Evolutionary conservation across 176 grass and related monocot genomes (phyloP).

Genomic region (Cenchrus fungigraminus): DNA sequence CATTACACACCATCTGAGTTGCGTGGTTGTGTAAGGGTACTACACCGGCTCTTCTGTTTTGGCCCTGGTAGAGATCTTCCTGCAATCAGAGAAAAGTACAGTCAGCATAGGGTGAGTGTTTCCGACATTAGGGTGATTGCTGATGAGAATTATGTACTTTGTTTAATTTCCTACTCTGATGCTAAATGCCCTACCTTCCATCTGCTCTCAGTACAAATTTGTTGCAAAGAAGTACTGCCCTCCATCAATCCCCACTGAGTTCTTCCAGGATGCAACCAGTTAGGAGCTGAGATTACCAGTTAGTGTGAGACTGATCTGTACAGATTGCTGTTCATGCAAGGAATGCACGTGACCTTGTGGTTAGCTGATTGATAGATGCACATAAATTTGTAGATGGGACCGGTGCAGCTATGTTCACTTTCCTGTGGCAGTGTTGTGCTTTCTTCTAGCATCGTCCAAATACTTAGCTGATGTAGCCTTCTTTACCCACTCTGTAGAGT

Average conservation of each 20-base stretch:
- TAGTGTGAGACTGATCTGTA: slow-evolving; percentile 28
- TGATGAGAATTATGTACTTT: slow-evolving; percentile 18
- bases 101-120: slow-evolving; percentile 79
- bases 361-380: slow-evolving; percentile 35
- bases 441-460: not conserved
- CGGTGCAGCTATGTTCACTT: slow-evolving; percentile 22
- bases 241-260: slow-evolving; percentile 61
- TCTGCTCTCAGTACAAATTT: slow-evolving; percentile 75
- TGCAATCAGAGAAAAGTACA: slow-evolving; percentile 94
- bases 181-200: slow-evolving; percentile 20
- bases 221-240: slow-evolving; percentile 90
- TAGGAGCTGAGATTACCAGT: slow-evolving; percentile 19
- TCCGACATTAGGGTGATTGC: slow-evolving; percentile 9
- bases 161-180: slow-evolving; percentile 17
- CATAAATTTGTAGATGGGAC: slow-evolving; percentile 24
- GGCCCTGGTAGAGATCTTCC: slow-evolving; percentile 67
- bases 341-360: slow-evolving; percentile 3
- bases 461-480: slow-evolving; percentile 7
- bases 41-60: slow-evolving; percentile 64
- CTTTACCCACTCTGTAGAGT: not conserved
- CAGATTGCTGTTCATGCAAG: slow-evolving; percentile 39
- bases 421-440: slow-evolving; percentile 6
- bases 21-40: slow-evolving; percentile 58
- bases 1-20: slow-evolving; percentile 75
- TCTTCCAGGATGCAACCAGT: slow-evolving; percentile 61